A percentile compares a stretch with the other conserved stretches of the same genome.
Conservation (phyloP, 805 yeast genomes). For the Pichia sporocuriosa region DNA sequence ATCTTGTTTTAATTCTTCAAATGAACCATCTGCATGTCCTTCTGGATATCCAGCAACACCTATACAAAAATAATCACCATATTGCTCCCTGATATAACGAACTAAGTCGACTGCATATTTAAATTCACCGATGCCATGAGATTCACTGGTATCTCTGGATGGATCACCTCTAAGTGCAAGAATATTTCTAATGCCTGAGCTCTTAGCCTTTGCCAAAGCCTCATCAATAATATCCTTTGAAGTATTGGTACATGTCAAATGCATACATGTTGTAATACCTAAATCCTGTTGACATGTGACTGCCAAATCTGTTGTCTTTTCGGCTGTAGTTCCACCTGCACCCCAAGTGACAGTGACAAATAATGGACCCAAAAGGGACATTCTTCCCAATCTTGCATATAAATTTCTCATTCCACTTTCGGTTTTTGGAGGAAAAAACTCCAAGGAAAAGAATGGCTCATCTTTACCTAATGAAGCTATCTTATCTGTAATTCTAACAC, state of each 20-base stretch:
- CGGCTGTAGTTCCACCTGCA: conserved; percentile 93
- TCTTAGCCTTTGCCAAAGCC: conserved; percentile 66
- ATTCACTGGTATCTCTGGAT: conserved; percentile 54
- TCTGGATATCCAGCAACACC: conserved; percentile 99
- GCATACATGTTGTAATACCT: conserved; percentile 86
- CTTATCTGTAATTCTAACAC: conserved; percentile 42
- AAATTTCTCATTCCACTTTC: conserved; percentile 78
- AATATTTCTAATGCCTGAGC: conserved; percentile 78
- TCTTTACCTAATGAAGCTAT: conserved; percentile 37
- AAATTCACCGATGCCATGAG: conserved; percentile 52
- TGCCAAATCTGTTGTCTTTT: conserved; percentile 80
- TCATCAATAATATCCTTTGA: conserved; percentile 67
- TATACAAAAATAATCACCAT: conserved; percentile 80
- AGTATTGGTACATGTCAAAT: conserved; percentile 93
- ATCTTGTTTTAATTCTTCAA: conserved; percentile 52
- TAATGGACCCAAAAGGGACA: conserved; percentile 81
- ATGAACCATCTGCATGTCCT: conserved; percentile 89
- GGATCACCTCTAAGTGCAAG: conserved; percentile 96
- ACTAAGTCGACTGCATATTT: conserved; percentile 82
- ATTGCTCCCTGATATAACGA: conserved; percentile 57
- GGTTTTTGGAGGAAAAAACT: conserved; percentile 97
- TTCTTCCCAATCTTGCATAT: conserved; percentile 78
- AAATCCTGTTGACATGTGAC: conserved; percentile 66
- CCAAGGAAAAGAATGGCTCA: conserved; percentile 71
- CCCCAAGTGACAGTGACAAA: conserved; percentile 98